Conservation (phyloP, 2,329 filamentous ascomycete species). For the Fusarium coicis region DNA sequence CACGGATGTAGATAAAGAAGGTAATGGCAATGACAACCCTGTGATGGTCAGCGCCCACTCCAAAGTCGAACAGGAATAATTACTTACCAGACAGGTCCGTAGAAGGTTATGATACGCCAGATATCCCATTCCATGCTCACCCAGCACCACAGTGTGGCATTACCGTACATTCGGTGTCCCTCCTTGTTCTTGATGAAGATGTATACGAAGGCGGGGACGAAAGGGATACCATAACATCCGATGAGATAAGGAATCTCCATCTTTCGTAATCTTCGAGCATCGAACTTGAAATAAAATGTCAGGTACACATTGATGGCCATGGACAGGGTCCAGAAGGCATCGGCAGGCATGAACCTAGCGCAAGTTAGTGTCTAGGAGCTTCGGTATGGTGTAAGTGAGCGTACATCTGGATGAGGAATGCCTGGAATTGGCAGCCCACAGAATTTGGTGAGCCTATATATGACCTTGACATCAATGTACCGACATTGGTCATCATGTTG, state of each 20-base stretch:
- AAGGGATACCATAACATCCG: slow-evolving; percentile 77
- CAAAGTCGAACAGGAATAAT: too few relatives aligned
- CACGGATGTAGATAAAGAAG: slow-evolving; percentile 72
- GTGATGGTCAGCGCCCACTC: slow-evolving; percentile 22
- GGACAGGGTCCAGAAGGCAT: slow-evolving; percentile 80
- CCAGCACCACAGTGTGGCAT: slow-evolving; percentile 87
- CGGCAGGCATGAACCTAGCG: slow-evolving; percentile 80
- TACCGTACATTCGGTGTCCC: slow-evolving; percentile 73
- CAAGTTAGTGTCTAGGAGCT: slow-evolving; percentile 24
- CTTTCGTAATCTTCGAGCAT: slow-evolving; percentile 68
- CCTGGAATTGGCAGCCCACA: slow-evolving; percentile 77
- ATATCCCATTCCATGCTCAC: slow-evolving; percentile 73
- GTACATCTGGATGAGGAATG: slow-evolving; percentile 84
- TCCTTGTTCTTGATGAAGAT: slow-evolving; percentile 68
- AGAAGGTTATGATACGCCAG: slow-evolving; percentile 79
- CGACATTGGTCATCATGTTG: slow-evolving; percentile 81
- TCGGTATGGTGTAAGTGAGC: slow-evolving; percentile 42
- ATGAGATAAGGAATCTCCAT: slow-evolving; percentile 78
- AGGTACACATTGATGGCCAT: slow-evolving; percentile 89
- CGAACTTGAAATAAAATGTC: slow-evolving; percentile 81
- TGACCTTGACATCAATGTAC: slow-evolving; percentile 75
- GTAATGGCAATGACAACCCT: slow-evolving; percentile 72
- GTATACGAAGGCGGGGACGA: slow-evolving; percentile 74
- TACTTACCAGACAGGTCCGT: slow-evolving; percentile 74
- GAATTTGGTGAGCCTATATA: slow-evolving; percentile 62